A percentile compares a stretch with the other conserved stretches of the same genome.
phyloP scores from a whole-genome alignment of 2,329 filamentous ascomycete species.

The Zasmidium cellare region DNA sequence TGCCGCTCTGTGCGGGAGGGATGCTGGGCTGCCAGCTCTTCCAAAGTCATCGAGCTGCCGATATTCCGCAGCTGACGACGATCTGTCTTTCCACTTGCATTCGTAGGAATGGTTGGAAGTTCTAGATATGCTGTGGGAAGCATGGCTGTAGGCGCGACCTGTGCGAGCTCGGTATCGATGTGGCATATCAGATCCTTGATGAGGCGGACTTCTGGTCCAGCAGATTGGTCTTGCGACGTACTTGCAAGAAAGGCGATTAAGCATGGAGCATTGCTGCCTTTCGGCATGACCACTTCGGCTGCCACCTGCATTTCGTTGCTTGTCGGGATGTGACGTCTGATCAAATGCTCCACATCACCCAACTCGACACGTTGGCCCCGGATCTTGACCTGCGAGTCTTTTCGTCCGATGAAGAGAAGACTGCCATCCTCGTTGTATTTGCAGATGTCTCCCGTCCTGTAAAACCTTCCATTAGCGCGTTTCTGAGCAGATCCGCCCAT shows the following conservation, averaged over 20 bases:
- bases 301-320: not conserved
- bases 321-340: not conserved
- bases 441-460: conserved; percentile 63
- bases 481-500: not conserved
- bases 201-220: not conserved
- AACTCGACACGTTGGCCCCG: conserved; percentile 66
- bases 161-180: not conserved
- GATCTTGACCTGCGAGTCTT: conserved; percentile 61
- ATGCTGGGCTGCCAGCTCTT: conserved; percentile 26
- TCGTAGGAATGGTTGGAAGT: conserved; percentile 66
- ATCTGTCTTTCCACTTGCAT: conserved; percentile 70
- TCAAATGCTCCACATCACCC: conserved; percentile 47
- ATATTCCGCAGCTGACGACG: conserved; percentile 48
- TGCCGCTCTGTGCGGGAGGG: conserved; percentile 41
- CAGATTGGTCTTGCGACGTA: not conserved
- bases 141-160: conserved; percentile 64
- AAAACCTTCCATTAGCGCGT: conserved; percentile 29
- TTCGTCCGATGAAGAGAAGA: conserved; percentile 62
- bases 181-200: not conserved
- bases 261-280: not conserved
- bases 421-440: conserved; percentile 54
- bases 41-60: conserved; percentile 34
- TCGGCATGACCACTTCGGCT: not conserved
- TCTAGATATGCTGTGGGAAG: conserved; percentile 71
- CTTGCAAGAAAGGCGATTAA: not conserved